Conservation (phyloP, 495 filamentous ascomycete species). For the Xylaria palmicola region DNA sequence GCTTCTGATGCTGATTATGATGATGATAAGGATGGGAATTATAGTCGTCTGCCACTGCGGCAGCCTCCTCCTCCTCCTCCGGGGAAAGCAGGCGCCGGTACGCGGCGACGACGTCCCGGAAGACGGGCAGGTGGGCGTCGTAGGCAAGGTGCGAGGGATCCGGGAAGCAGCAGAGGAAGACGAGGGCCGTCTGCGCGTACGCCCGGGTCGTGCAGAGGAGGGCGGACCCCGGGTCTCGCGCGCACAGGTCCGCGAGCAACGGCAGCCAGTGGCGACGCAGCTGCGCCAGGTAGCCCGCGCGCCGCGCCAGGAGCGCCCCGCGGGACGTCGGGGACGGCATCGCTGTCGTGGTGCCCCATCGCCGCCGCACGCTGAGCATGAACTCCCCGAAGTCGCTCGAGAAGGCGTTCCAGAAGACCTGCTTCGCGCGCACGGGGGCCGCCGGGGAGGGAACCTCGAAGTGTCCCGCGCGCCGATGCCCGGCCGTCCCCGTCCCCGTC, state of each 20-base stretch:
- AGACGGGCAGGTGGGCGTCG: conserved; percentile 16
- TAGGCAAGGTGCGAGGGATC: conserved; percentile 23
- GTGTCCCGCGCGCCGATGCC: background rate
- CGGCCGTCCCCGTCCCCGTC: background rate
- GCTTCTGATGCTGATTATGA: background rate
- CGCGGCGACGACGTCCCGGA: conserved; percentile 18
- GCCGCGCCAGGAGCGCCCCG: conserved; percentile 7
- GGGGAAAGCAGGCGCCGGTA: conserved; percentile 16
- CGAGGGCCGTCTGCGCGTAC: conserved; percentile 10
- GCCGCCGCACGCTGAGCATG: conserved; percentile 18
- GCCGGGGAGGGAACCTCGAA: conserved; percentile 10
- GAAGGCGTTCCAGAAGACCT: conserved; percentile 19
- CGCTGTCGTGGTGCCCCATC: background rate
- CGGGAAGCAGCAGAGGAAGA: conserved; percentile 26
- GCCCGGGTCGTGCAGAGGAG: conserved; percentile 20
- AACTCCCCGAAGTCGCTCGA: conserved; percentile 22
- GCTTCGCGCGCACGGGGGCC: conserved; percentile 4
- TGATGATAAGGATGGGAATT: background rate
- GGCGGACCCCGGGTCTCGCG: conserved; percentile 12
- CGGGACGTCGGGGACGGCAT: conserved; percentile 9
- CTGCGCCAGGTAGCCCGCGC: conserved; percentile 12
- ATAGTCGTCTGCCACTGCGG: too few relatives aligned
- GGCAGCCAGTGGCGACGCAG: conserved; percentile 18
- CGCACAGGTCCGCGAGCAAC: conserved; percentile 10
- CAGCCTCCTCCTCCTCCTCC: too few relatives aligned